Conservation (phyloP, 331 rosid genomes). For the Ulmus americana region DNA sequence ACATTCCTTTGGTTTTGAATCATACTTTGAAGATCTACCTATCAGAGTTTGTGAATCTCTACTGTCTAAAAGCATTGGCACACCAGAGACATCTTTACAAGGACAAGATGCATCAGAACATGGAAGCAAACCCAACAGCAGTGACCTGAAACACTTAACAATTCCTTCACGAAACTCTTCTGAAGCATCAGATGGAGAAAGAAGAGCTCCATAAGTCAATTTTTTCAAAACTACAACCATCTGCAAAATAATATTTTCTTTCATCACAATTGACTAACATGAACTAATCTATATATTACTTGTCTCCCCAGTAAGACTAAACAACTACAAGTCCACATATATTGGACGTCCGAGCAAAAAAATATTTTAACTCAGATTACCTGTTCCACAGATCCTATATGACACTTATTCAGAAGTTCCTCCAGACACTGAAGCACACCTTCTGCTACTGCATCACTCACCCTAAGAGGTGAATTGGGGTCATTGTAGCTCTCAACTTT, state of each 20-base stretch:
- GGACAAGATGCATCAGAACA: slow-evolving; percentile 57
- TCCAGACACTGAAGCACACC: slow-evolving; percentile 73
- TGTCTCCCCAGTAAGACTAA: background rate
- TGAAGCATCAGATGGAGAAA: slow-evolving; percentile 82
- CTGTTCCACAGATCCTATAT: slow-evolving; percentile 77
- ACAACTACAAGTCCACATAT: background rate
- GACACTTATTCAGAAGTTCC: slow-evolving; percentile 75
- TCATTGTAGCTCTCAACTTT: slow-evolving; percentile 16
- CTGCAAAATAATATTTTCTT: slow-evolving; percentile 36
- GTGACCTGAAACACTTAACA: slow-evolving; percentile 62
- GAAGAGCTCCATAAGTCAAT: slow-evolving; percentile 81
- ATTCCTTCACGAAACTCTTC: slow-evolving; percentile 97
- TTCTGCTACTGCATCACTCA: slow-evolving; percentile 80
- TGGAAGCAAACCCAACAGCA: slow-evolving; percentile 53
- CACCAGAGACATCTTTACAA: slow-evolving; percentile 48
- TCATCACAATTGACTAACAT: slow-evolving; percentile 19
- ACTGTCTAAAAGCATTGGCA: slow-evolving; percentile 49
- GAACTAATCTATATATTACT: background rate
- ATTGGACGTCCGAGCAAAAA: background rate
- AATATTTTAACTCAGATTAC: slow-evolving; percentile 34
- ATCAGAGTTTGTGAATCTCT: slow-evolving; percentile 19
- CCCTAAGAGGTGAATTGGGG: slow-evolving; percentile 33
- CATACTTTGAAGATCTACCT: slow-evolving; percentile 21
- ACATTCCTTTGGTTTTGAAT: slow-evolving; percentile 59
- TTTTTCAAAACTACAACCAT: slow-evolving; percentile 87